These are phyloP conservation scores for Paulinella micropora DNA, from an alignment of 78 protist species.

Conservation along the genomic window DNA sequence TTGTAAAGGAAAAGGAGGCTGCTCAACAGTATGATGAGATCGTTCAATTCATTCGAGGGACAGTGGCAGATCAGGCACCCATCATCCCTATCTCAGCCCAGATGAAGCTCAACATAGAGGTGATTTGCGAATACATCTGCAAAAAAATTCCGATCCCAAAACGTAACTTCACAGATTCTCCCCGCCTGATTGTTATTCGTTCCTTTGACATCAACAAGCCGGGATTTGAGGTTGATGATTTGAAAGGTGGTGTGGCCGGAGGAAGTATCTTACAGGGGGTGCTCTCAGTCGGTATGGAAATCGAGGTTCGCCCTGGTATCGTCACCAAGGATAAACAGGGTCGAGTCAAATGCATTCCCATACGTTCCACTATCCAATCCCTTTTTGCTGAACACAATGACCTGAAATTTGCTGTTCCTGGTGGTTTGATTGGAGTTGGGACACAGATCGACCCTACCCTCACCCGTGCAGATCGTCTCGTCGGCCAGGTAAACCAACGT, in stretches of 20 bases:
- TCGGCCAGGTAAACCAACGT: too few species aligned
- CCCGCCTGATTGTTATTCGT: slow-evolving; percentile 94
- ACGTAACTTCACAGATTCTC: slow-evolving; percentile 79
- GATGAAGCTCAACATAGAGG: slow-evolving; percentile 91
- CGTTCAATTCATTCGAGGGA: slow-evolving; percentile 75
- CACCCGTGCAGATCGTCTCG: slow-evolving; percentile 90
- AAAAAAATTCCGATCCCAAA: slow-evolving; percentile 83
- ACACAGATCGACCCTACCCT: slow-evolving; percentile 95
- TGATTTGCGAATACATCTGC: slow-evolving; percentile 79
- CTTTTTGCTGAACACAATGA: slow-evolving; percentile 73
- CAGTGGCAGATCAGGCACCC: slow-evolving; percentile 91
- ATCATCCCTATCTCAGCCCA: slow-evolving; percentile 98
- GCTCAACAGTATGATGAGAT: slow-evolving; percentile 70
- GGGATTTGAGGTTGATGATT: slow-evolving; percentile 72
- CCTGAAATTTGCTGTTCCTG: slow-evolving; percentile 96
- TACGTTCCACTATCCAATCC: not conserved
- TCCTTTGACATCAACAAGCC: slow-evolving; percentile 99
- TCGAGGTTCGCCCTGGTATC: slow-evolving; percentile 96
- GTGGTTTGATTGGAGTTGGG: slow-evolving; percentile 99
- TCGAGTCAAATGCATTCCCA: slow-evolving; percentile 5
- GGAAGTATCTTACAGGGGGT: slow-evolving; percentile 95
- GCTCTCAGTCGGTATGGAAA: slow-evolving; percentile 73
- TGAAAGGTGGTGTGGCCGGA: slow-evolving; percentile 99
- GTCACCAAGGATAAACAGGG: slow-evolving; percentile 48
- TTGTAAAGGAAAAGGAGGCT: slow-evolving; percentile 75